Percentiles rank a stretch among this genome's conserved stretches.
Evolutionary conservation across 73 alveolate species (phyloP).

Genomic region (Tetrahymena elliotti): DNA sequence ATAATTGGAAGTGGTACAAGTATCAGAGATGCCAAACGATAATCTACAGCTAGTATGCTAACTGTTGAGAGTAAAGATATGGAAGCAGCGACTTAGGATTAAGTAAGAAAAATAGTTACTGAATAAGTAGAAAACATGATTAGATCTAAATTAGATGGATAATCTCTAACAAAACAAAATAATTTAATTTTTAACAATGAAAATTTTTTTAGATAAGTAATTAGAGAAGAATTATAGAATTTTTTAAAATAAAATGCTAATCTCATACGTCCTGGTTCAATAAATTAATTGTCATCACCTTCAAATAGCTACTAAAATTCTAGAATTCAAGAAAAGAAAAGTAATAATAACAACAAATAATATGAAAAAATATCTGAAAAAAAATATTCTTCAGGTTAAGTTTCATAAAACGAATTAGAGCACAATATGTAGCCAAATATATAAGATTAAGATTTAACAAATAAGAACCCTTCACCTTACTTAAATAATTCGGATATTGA

Average conservation of each 20-base stretch:
- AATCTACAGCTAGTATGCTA: background rate
- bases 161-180: background rate
- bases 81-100: background rate
- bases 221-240: background rate
- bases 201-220: background rate
- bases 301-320: background rate
- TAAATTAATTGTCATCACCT: background rate
- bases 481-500: background rate
- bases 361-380: background rate
- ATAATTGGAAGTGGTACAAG: background rate
- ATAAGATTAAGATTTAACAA: background rate
- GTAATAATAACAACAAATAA: background rate
- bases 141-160: background rate
- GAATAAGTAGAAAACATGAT: background rate
- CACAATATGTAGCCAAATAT: background rate
- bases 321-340: background rate
- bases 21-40: background rate
- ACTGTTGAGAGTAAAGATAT: background rate
- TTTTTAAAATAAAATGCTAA: background rate
- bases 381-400: background rate
- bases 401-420: background rate
- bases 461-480: background rate
- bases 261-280: background rate
- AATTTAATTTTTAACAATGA: background rate
- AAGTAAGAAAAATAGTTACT: background rate